These are phyloP conservation scores for Collybia mongolica DNA, from an alignment of 768 basidiomycete genomes.

Conservation along the genomic window DNA sequence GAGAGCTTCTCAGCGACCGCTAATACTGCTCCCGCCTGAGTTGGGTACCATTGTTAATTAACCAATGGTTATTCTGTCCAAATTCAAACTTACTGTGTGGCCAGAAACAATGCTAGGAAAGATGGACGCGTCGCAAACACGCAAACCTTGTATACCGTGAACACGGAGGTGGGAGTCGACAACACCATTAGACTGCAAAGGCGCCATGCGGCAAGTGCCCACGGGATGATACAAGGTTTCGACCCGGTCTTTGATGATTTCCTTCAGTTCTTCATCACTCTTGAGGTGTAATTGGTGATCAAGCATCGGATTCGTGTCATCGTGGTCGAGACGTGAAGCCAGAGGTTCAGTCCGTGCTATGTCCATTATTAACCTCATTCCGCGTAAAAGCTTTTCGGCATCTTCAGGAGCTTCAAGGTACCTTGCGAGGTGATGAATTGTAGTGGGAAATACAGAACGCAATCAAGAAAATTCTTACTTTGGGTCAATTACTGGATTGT, in stretches of 20 bases:
- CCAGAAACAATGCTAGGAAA: slow-evolving; percentile 47
- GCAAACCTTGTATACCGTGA: slow-evolving; percentile 38
- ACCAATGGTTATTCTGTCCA: neutral
- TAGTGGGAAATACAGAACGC: no score
- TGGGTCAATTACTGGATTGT: slow-evolving; percentile 42
- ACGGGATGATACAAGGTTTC: slow-evolving; percentile 51
- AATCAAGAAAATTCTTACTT: slow-evolving; percentile 24
- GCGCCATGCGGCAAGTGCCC: slow-evolving; percentile 46
- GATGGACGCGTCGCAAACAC: slow-evolving; percentile 48
- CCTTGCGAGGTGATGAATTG: slow-evolving; percentile 18
- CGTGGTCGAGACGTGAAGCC: slow-evolving; percentile 33
- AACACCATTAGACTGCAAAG: slow-evolving; percentile 35
- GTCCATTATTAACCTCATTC: slow-evolving; percentile 34
- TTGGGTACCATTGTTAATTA: slow-evolving; percentile 1
- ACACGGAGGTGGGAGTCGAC: slow-evolving; percentile 36
- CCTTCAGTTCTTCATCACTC: slow-evolving; percentile 39
- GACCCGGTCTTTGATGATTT: slow-evolving; percentile 37
- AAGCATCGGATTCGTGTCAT: slow-evolving; percentile 29
- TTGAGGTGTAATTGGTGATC: slow-evolving; percentile 38
- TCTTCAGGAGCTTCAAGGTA: slow-evolving; percentile 42
- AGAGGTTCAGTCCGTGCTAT: slow-evolving; percentile 40
- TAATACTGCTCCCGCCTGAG: slow-evolving; percentile 28
- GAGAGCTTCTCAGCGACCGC: slow-evolving; percentile 31
- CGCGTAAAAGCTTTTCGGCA: slow-evolving; percentile 39
- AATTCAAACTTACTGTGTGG: slow-evolving; percentile 36